Evolutionary conservation across 257 asterid species (phyloP).

Genomic region (Thymus mandschuricus): DNA sequence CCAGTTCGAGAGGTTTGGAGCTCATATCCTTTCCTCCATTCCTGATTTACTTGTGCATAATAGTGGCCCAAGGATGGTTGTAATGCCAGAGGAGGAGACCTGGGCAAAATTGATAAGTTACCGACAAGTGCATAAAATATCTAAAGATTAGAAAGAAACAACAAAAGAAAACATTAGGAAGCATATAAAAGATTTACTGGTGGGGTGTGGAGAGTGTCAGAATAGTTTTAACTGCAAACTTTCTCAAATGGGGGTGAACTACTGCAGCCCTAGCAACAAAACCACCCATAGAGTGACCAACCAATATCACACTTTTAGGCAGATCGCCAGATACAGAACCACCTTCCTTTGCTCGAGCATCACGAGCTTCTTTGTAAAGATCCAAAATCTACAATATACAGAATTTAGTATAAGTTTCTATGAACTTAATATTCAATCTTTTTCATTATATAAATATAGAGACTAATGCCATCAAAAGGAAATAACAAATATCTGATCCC

Average conservation of each 20-base stretch:
- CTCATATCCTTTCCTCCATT: conserved; percentile 89
- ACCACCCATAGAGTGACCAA: conserved; percentile 99
- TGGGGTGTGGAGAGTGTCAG: conserved; percentile 95
- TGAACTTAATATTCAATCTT: conserved; percentile 3
- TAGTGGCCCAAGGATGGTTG: conserved; percentile 96
- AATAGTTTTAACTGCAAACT: conserved; percentile 86
- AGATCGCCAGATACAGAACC: conserved; percentile 59
- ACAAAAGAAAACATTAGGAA: conserved; percentile 2
- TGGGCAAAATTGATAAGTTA: conserved; percentile 41
- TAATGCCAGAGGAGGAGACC: conserved; percentile 89
- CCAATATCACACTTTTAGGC: conserved; percentile 88
- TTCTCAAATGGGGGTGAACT: conserved; percentile 86
- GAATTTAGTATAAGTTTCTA: conserved; percentile 21
- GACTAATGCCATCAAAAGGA: conserved; percentile 17
- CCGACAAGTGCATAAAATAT: conserved; percentile 28
- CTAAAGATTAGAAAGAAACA: not conserved
- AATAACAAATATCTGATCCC: conserved; percentile 18
- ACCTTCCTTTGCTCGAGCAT: conserved; percentile 70
- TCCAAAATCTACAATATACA: conserved; percentile 68
- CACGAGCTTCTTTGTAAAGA: conserved; percentile 70
- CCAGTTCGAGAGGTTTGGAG: conserved; percentile 67
- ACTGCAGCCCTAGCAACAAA: conserved; percentile 97
- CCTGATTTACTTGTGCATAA: conserved; percentile 72
- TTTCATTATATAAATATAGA: not conserved
- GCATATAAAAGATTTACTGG: conserved; percentile 59